A percentile compares a stretch with the other conserved stretches of the same genome.
These are phyloP conservation scores for Borovskyia barvae DNA, from an alignment of 208 protist species.

Conservation along the genomic window DNA sequence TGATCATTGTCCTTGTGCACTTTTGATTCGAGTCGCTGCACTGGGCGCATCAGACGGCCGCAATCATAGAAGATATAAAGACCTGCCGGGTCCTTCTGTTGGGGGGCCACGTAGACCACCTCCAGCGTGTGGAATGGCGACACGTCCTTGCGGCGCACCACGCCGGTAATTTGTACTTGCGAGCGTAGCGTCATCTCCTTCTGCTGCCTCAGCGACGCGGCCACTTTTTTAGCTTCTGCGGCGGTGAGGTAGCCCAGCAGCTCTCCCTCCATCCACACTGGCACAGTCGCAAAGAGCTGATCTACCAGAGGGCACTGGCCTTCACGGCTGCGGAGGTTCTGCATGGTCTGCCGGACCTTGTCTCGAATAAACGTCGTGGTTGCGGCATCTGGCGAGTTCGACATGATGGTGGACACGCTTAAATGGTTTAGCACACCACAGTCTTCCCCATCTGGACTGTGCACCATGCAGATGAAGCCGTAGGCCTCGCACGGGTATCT, in stretches of 20 bases:
- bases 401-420: conserved; percentile 81
- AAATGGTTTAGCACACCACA: conserved; percentile 99
- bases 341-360: conserved; percentile 45
- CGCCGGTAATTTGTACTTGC: conserved; percentile 58
- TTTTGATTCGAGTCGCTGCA: conserved; percentile 83
- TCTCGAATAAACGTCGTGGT: conserved; percentile 33
- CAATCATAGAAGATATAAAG: conserved; percentile 92
- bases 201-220: conserved; percentile 32
- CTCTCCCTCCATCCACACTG: conserved; percentile 92
- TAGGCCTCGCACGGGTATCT: conserved; percentile 99
- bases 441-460: conserved; percentile 99
- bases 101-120: conserved; percentile 72
- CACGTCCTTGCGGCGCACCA: conserved; percentile 54
- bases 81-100: conserved; percentile 67
- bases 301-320: conserved; percentile 34
- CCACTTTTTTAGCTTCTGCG: conserved; percentile 42
- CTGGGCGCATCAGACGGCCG: conserved; percentile 95
- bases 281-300: conserved; percentile 60
- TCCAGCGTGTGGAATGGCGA: conserved; percentile 66
- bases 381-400: conserved; percentile 31
- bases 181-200: conserved; percentile 50
- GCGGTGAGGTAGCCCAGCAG: conserved; percentile 82
- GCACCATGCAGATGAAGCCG: conserved; percentile 99
- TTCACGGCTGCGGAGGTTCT: conserved; percentile 39
- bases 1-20: conserved; percentile 33